phyloP scores from a whole-genome alignment of 139 green algal species.

The Coelastrella sp. region DNA sequence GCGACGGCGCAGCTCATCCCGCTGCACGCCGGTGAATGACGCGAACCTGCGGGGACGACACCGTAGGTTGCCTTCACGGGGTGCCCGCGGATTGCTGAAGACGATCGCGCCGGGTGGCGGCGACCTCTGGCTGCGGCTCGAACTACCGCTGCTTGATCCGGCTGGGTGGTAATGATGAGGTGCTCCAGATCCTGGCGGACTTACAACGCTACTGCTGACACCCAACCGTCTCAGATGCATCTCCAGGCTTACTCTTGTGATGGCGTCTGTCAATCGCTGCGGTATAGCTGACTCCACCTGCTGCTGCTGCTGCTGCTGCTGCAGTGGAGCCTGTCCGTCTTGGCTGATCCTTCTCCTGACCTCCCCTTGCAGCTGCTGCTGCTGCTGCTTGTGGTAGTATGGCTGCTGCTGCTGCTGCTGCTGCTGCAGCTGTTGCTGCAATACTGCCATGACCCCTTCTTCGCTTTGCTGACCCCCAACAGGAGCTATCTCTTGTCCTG shows the following conservation, averaged over 20 bases:
- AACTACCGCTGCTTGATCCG: too few species aligned
- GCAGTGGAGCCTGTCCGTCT: background rate
- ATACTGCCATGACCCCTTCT: background rate
- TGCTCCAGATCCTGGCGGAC: background rate
- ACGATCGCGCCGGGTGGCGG: background rate
- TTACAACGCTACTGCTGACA: too few species aligned
- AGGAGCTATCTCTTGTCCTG: too few species aligned
- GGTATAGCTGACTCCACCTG: too few species aligned
- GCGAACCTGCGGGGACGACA: background rate
- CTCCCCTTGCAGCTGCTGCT: slow-evolving; percentile 48
- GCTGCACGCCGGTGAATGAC: background rate
- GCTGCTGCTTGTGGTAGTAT: slow-evolving; percentile 44
- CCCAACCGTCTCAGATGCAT: background rate
- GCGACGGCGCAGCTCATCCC: background rate
- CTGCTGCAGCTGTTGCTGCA: slow-evolving; percentile 36
- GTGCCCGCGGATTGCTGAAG: background rate
- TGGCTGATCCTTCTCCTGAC: background rate
- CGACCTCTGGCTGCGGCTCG: too few species aligned
- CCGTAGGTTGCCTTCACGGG: background rate
- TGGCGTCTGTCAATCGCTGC: background rate
- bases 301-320: background rate
- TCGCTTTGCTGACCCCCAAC: too few species aligned
- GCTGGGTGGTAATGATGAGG: too few species aligned
- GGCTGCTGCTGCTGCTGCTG: slow-evolving; percentile 53
- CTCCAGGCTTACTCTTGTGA: slow-evolving; percentile 18